These are phyloP conservation scores for Bipolaris victoriae DNA, from an alignment of 2,329 filamentous ascomycete genomes.

Conservation along the genomic window DNA sequence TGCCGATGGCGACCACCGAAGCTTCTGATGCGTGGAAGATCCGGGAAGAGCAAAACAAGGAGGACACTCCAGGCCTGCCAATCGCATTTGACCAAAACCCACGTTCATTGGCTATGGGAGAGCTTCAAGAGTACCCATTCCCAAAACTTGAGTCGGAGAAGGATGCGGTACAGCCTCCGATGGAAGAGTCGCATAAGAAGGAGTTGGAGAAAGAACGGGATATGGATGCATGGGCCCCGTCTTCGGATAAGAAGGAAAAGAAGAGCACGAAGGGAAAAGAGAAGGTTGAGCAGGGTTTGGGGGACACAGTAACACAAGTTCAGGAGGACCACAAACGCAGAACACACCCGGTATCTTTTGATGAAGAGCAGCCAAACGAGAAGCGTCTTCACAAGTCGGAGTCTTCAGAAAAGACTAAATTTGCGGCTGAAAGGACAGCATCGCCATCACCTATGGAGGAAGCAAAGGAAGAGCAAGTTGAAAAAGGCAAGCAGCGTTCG, in stretches of 20 bases:
- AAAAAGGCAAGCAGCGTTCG: conserved; percentile 28
- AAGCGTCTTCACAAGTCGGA: conserved; percentile 43
- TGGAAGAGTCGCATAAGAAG: conserved; percentile 8
- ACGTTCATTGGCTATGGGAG: conserved; percentile 17
- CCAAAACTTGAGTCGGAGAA: conserved; percentile 23
- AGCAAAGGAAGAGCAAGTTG: conserved; percentile 26
- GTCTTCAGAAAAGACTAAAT: conserved; percentile 12
- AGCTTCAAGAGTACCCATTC: conserved; percentile 39
- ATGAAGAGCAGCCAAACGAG: conserved; percentile 42
- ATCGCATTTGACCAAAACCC: conserved; percentile 25
- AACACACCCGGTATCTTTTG: conserved; percentile 40
- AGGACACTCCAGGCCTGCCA: conserved; percentile 14
- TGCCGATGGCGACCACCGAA: conserved; percentile 10
- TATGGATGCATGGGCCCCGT: conserved; percentile 39
- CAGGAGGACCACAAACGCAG: conserved; percentile 42
- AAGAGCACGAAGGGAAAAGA: conserved; percentile 44
- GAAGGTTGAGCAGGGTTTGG: conserved; percentile 26
- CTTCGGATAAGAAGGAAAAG: conserved; percentile 53
- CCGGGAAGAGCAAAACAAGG: not conserved
- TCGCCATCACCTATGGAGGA: conserved; percentile 45
- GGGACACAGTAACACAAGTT: conserved; percentile 14
- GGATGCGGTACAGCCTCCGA: not conserved
- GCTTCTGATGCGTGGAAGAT: not conserved
- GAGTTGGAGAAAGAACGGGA: conserved; percentile 32
- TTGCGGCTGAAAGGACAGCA: conserved; percentile 13